Evolutionary conservation across 192 early-diverging fungal genomes (phyloP), one percentile per base, ranked within the genome.

Genomic region (Diversispora epigaea): DNA sequence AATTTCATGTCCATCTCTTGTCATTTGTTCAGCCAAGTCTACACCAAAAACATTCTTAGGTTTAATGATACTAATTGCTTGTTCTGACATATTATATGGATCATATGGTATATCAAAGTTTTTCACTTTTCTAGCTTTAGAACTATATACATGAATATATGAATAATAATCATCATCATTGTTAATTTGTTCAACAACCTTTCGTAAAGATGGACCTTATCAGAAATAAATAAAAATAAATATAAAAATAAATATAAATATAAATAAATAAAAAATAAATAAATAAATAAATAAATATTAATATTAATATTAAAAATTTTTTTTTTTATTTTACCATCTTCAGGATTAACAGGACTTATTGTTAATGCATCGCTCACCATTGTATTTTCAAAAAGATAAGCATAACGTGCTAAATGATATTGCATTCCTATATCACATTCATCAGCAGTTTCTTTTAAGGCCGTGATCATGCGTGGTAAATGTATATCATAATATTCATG

Each of bases 11-110:
- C 83, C 80, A 71, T 96, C 94, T 62, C 94, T 87, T 47, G 87
- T 86, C 68, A 93, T 83, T 72, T 92, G 86, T 52, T 79, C 79
- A 22, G 84, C 83, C 21, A 99, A 82, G 45, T 87, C 86, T n/a
- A 92, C 83, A 19, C 95, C 95, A 86, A 97, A 97, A 17, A 92
- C 87, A 6, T 89, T 91, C 67, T 83, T 88, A 3, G 93, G 89
- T 63, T 90, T 89, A 46, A 91, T 85, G 40, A 93, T 86, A 25
- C 77, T 78, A 49, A 84, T 77, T 47, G 89, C 89, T 58, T 85
- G 76, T 4, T 83, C 66, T 15, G 89, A 86, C 83, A 84, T 75
- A 47, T 57, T 72, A 44, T 84, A 85, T 73, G 81, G 83, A 64
- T 78, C 77, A 62, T 84, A 85, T 22, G 80, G 80, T 57, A 82